phyloP scores from a whole-genome alignment of 2,329 filamentous ascomycete genomes.

The Cladorrhinum sp. region DNA sequence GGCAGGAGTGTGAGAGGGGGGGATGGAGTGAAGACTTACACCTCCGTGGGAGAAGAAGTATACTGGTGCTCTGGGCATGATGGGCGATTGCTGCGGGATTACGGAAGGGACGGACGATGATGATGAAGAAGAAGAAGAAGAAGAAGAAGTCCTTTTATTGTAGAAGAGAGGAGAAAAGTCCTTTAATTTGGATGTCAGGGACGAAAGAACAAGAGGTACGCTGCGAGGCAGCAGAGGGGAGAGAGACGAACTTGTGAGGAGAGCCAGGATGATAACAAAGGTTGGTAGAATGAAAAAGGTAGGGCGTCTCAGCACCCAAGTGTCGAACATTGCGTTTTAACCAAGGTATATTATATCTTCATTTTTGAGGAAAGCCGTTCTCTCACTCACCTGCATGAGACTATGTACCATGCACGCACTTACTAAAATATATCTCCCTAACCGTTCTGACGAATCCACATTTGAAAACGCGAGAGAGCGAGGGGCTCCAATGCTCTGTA shows the following conservation, averaged over 20 bases:
- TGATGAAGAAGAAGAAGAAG: neutral
- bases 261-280: slow-evolving; percentile 21
- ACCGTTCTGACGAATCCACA: neutral
- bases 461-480: neutral
- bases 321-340: slow-evolving; percentile 15
- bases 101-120: too few species aligned
- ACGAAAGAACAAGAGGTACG: slow-evolving; percentile 2
- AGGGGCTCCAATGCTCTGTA: neutral
- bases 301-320: slow-evolving; percentile 15
- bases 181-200: slow-evolving; percentile 13
- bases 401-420: neutral
- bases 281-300: slow-evolving; percentile 18
- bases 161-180: slow-evolving; percentile 7
- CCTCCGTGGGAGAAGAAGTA: slow-evolving; percentile 53
- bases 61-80: slow-evolving; percentile 38
- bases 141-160: neutral
- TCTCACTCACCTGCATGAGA: neutral
- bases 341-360: neutral
- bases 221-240: slow-evolving; percentile 7
- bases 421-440: neutral
- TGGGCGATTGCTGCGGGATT: slow-evolving; percentile 11
- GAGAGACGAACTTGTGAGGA: slow-evolving; percentile 13
- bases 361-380: neutral
- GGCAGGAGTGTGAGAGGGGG: neutral
- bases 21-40: slow-evolving; percentile 33